phyloP scores from a whole-genome alignment of 1,139 yeast genomes.

The Zygosaccharomyces sapae region DNA sequence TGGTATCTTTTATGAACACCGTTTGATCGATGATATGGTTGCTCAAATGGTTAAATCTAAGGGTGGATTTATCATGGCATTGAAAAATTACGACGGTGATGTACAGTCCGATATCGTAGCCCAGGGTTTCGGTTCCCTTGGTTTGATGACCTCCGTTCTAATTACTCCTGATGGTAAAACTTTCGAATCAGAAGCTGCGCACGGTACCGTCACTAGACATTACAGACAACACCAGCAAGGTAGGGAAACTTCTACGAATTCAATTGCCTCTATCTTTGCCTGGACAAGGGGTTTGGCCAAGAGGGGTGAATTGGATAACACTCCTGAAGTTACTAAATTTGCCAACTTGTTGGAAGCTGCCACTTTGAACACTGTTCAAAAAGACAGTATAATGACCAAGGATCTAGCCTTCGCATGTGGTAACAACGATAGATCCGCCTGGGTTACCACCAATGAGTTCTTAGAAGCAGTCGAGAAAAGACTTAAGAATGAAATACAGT shows the following conservation, averaged over 20 bases:
- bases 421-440: conserved; percentile 56
- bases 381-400: conserved; percentile 75
- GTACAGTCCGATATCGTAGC: conserved; percentile 84
- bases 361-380: conserved; percentile 66
- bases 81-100: conserved; percentile 84
- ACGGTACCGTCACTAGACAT: conserved; percentile 84
- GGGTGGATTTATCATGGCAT: conserved; percentile 79
- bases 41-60: conserved; percentile 83
- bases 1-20: conserved; percentile 77
- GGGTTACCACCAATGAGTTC: conserved; percentile 74
- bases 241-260: conserved; percentile 77
- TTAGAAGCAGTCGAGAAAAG: conserved; percentile 63
- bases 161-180: conserved; percentile 86
- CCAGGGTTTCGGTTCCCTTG: conserved; percentile 81
- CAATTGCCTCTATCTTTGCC: conserved; percentile 80
- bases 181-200: conserved; percentile 81
- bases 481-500: conserved; percentile 24
- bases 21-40: conserved; percentile 83
- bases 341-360: conserved; percentile 65
- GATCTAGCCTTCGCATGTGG: conserved; percentile 76
- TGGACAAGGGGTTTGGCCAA: conserved; percentile 83
- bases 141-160: conserved; percentile 77
- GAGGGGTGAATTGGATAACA: conserved; percentile 70
- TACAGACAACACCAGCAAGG: conserved; percentile 82
- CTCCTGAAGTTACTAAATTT: conserved; percentile 66